A percentile compares a stretch with the other conserved stretches of the same genome.
Evolutionary conservation across 2,329 filamentous ascomycete species (phyloP).

Genomic region (Alternaria solani): DNA sequence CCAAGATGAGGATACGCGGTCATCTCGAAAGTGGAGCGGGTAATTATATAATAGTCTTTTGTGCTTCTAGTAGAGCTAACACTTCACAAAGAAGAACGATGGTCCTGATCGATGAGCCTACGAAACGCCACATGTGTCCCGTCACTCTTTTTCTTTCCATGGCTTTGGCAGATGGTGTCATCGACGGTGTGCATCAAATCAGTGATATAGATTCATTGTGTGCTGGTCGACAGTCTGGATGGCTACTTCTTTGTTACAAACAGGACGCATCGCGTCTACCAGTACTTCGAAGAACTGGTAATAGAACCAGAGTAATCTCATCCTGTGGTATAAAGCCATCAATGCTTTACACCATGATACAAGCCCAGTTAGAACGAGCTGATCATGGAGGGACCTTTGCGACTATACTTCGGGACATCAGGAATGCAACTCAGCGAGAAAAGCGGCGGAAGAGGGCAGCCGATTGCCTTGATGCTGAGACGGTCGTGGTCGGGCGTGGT

Average conservation of each 20-base stretch:
- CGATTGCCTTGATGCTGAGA: not conserved
- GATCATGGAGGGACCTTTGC: not conserved
- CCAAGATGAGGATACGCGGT: not conserved
- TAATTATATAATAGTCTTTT: not conserved
- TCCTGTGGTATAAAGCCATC: conserved; percentile 4
- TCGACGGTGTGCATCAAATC: not conserved
- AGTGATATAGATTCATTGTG: conserved; percentile 1
- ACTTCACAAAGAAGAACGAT: not conserved
- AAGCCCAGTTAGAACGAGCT: not conserved
- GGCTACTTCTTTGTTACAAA: conserved; percentile 4
- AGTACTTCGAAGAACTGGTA: conserved; percentile 7
- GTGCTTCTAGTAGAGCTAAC: not conserved
- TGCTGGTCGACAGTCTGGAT: not conserved
- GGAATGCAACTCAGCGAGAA: not conserved
- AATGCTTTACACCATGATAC: conserved; percentile 2
- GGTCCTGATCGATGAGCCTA: not conserved
- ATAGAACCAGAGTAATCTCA: conserved; percentile 3
- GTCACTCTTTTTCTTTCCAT: conserved; percentile 1
- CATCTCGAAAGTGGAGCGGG: not conserved
- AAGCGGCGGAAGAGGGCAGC: not conserved
- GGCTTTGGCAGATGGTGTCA: conserved; percentile 2
- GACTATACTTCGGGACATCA: conserved; percentile 2
- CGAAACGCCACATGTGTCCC: conserved; percentile 1
- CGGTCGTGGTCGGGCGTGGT: not conserved
- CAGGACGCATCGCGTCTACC: not conserved